These are phyloP conservation scores for Arachnopeziza araneosa DNA, from an alignment of 2,329 filamentous ascomycete species.

Conservation along the genomic window DNA sequence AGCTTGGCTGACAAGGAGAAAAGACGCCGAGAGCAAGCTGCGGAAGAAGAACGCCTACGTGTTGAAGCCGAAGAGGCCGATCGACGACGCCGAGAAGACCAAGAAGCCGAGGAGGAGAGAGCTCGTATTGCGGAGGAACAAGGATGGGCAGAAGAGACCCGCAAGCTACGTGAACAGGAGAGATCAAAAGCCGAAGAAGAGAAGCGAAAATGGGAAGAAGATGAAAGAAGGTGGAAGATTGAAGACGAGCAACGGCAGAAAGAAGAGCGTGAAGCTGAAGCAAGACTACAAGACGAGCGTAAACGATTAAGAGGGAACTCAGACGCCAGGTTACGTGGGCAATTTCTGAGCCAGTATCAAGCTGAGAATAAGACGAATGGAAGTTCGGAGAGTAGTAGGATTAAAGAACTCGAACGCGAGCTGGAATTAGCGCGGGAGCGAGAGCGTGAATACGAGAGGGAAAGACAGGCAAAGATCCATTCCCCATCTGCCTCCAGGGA, in stretches of 20 bases:
- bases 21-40: constrained; percentile 47
- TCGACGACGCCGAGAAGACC: constrained; percentile 40
- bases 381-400: constrained; percentile 56
- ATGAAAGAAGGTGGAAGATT: constrained; percentile 69
- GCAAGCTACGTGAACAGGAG: constrained; percentile 52
- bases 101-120: constrained; percentile 55
- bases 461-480: constrained; percentile 45
- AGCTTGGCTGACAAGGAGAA: constrained; percentile 82
- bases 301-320: constrained; percentile 52
- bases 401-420: constrained; percentile 74
- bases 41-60: constrained; percentile 55
- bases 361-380: constrained; percentile 52
- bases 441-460: constrained; percentile 57
- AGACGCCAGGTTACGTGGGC: constrained; percentile 68
- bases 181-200: constrained; percentile 58
- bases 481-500: constrained; percentile 12
- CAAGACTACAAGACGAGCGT: constrained; percentile 61
- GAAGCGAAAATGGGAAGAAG: constrained; percentile 70
- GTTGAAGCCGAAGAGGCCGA: constrained; percentile 49
- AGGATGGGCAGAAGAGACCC: constrained; percentile 61
- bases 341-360: constrained; percentile 83
- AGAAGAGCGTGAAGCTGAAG: constrained; percentile 70
- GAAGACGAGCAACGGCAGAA: constrained; percentile 66
- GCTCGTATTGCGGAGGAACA: constrained; percentile 58
- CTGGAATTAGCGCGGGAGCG: constrained; percentile 62